These are phyloP conservation scores for Claviceps arundinis DNA, from an alignment of 2,329 filamentous ascomycete species.

Conservation along the genomic window DNA sequence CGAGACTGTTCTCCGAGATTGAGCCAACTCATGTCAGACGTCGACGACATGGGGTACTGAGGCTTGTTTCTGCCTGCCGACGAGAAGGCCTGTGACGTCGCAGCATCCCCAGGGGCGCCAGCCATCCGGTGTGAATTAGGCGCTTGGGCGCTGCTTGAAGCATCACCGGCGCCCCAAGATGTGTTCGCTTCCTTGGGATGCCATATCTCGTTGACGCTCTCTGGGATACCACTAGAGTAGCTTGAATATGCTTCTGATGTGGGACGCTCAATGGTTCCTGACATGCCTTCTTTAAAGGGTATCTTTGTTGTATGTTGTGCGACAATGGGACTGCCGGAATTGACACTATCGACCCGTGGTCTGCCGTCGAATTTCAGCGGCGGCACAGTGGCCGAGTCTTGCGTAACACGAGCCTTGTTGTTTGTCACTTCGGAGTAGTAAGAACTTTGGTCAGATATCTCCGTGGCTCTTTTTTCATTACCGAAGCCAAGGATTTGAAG, in stretches of 20 bases:
- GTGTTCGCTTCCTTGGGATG: constrained; percentile 31
- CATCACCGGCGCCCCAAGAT: constrained; percentile 37
- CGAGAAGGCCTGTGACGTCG: constrained; percentile 16
- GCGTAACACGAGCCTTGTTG: constrained; percentile 33
- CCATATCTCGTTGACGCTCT: constrained; percentile 47
- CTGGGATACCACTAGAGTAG: constrained; percentile 53
- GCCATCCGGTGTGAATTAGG: constrained; percentile 27
- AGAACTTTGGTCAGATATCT: constrained; percentile 42
- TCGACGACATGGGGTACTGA: constrained; percentile 35
- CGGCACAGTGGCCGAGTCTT: constrained; percentile 57
- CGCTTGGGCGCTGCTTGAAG: constrained; percentile 38
- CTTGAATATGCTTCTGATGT: constrained; percentile 35
- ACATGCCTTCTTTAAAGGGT: constrained; percentile 42
- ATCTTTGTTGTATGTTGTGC: constrained; percentile 41
- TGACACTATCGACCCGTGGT: constrained; percentile 50
- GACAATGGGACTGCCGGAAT: constrained; percentile 56
- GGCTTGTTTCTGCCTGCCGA: constrained; percentile 33
- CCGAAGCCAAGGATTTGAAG: constrained; percentile 52
- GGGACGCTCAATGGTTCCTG: constrained; percentile 47
- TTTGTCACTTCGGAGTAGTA: constrained; percentile 32
- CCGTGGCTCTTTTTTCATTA: constrained; percentile 33
- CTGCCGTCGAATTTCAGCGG: constrained; percentile 53
- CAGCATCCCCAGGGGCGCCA: constrained; percentile 22
- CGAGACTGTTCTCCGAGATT: constrained; percentile 45
- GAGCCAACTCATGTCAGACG: constrained; percentile 67